phyloP scores from a whole-genome alignment of 2,329 filamentous ascomycete species.

The Fusarium sp. region DNA sequence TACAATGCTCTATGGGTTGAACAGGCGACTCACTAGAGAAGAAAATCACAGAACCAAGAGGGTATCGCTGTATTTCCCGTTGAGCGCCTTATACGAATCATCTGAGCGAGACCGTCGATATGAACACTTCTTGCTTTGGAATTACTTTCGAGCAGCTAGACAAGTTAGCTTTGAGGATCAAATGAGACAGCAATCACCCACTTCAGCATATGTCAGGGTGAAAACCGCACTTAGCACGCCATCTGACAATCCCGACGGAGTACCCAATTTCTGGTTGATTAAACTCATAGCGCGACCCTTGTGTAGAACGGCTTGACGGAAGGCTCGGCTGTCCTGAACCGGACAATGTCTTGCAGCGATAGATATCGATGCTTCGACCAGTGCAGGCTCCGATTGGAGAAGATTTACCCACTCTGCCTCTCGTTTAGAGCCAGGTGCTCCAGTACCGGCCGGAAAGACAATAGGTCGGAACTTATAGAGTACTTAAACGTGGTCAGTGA shows the following conservation, averaged over 20 bases:
- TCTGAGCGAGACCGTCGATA: constrained; percentile 25
- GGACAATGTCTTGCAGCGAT: constrained; percentile 30
- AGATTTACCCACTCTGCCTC: constrained; percentile 32
- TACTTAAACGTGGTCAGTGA: not conserved
- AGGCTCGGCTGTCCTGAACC: fast-evolving
- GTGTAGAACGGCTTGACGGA: not conserved
- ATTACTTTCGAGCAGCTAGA: constrained; percentile 35
- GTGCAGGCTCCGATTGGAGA: constrained; percentile 42
- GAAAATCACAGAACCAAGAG: constrained; percentile 19
- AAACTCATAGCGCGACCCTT: constrained; percentile 30
- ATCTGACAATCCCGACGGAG: constrained; percentile 19
- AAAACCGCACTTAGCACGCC: constrained; percentile 42
- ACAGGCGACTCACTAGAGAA: constrained; percentile 3
- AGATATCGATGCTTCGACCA: constrained; percentile 43
- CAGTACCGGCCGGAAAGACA: constrained; percentile 2
- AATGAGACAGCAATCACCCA: not conserved
- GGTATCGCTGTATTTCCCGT: not conserved
- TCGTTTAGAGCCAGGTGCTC: constrained; percentile 7
- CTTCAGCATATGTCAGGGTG: constrained; percentile 35
- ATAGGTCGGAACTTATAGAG: constrained; percentile 14
- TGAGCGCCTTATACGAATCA: constrained; percentile 21
- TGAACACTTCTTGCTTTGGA: constrained; percentile 18
- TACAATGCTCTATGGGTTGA: fast-evolving
- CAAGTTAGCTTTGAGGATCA: fast-evolving
- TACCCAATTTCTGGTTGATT: constrained; percentile 28